Percentiles rank a stretch among this genome's conserved stretches.
phyloP scores from a whole-genome alignment of 148 eudicot species.

The Rhododendron ferrugineum region DNA sequence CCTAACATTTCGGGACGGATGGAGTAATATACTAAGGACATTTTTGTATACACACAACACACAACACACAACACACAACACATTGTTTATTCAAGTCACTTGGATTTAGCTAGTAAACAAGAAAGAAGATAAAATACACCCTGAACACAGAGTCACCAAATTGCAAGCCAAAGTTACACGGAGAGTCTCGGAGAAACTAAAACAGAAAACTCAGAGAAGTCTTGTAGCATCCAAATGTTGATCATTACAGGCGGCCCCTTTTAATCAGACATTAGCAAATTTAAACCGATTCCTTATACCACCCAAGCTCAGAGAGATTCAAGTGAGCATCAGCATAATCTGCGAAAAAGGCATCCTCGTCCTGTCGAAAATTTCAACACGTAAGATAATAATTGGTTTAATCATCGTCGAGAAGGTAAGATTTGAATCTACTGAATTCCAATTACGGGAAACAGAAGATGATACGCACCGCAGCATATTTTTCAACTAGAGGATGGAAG shows the following conservation, averaged over 20 bases:
- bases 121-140: neutral
- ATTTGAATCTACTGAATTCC: neutral
- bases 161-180: neutral
- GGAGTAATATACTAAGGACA: neutral
- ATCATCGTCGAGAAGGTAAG: neutral
- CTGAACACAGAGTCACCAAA: neutral
- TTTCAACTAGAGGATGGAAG: slow-evolving; percentile 59
- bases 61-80: neutral
- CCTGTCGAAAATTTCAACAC: slow-evolving; percentile 17
- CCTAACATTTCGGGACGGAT: too few relatives aligned
- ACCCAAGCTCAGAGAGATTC: slow-evolving; percentile 76
- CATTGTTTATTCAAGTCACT: neutral
- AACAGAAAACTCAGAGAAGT: neutral
- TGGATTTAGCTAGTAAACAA: neutral
- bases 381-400: neutral
- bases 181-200: too few relatives aligned
- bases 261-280: slow-evolving; percentile 16
- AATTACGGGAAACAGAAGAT: neutral
- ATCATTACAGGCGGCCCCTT: too few relatives aligned
- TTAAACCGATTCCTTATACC: neutral
- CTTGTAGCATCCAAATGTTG: neutral
- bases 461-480: slow-evolving; percentile 52
- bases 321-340: slow-evolving; percentile 73
- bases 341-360: slow-evolving; percentile 73
- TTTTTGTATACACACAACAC: too few relatives aligned